Base-by-base conservation (phyloP, 495 filamentous ascomycete genomes). In the Penicillium lividum region DNA sequence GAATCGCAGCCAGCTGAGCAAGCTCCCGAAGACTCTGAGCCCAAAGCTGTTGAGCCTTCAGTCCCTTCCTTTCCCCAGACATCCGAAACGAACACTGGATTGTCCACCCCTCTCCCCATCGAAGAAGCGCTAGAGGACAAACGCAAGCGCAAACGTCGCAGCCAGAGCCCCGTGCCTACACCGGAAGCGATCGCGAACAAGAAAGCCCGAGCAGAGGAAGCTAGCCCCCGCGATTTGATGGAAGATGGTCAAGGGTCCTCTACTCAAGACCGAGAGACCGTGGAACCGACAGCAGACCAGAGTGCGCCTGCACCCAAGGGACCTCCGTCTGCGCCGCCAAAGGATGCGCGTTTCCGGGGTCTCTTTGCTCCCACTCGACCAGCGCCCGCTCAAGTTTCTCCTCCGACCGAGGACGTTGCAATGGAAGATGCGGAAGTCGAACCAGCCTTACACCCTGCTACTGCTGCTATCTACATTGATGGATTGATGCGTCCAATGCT, bases 401-500 rank as follows among this genome's bases (percentile, higher is more conserved):
- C 68, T 49, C 63, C 68, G 11, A 27, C 54, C 16, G 53, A 58
- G 38, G 70, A 70, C 31, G 59, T 70, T 16, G 61, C 57, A 16
- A 78, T 61, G 68, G 73, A 78, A 51, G 84, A 80, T 55, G 74
- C 57, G 28, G 59, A 77, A 25, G 80, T 89, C 30, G 76, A 78
- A 46, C 88, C 92, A 10, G 84, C 93, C 4, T 72, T 89, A 28
- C 94, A 98, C 74, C 84, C 88, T 10, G 91, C 91, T 3, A 98
- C 94, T 6, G 69, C 87, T 33, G 86, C 91, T 42, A 78, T 98
- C 48, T 98, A 97, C 75, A 95, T 98, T 65, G 87, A 88, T 64
- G 85, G 96, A 62, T 82, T 98, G 46, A 92, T 95, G 86, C 84
- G 94, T 43, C 94, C 94, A 15, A 78, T 98, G 8, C 89, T 89